These are phyloP conservation scores for Phialophora tarda DNA, from an alignment of 2,329 filamentous ascomycete genomes.

Conservation along the genomic window DNA sequence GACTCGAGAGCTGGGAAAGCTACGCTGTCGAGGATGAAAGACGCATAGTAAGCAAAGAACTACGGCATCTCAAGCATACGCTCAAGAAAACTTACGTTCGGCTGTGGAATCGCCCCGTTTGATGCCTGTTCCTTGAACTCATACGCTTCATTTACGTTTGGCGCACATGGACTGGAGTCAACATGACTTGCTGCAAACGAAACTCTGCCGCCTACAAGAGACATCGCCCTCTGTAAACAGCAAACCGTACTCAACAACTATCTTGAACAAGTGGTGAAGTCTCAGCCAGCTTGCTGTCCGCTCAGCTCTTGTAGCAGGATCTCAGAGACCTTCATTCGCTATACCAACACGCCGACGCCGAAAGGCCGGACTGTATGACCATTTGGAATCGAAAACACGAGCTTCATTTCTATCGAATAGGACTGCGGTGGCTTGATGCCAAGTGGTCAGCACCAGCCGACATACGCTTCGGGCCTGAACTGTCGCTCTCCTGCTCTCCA, in stretches of 20 bases:
- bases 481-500: not conserved
- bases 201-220: not conserved
- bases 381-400: not conserved
- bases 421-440: not conserved
- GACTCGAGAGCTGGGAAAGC: slow-evolving; percentile 62
- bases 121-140: not conserved
- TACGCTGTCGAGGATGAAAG: slow-evolving; percentile 48
- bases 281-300: not conserved
- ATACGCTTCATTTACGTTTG: not conserved
- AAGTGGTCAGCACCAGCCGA: not conserved
- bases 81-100: not conserved
- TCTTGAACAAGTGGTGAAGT: not conserved
- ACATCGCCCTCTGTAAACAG: not conserved
- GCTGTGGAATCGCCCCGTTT: not conserved
- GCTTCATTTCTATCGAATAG: not conserved
- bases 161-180: not conserved
- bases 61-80: slow-evolving; percentile 15
- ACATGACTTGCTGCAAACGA: not conserved
- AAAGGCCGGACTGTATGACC: not conserved
- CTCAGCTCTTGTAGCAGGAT: not conserved
- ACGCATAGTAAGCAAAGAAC: slow-evolving; percentile 28
- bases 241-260: not conserved
- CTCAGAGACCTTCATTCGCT: not conserved
- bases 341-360: not conserved
- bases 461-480: not conserved